Evolutionary conservation across 225 moss, liverwort and hornwort species (phyloP).

Genomic region (Anthoceros angustus): DNA sequence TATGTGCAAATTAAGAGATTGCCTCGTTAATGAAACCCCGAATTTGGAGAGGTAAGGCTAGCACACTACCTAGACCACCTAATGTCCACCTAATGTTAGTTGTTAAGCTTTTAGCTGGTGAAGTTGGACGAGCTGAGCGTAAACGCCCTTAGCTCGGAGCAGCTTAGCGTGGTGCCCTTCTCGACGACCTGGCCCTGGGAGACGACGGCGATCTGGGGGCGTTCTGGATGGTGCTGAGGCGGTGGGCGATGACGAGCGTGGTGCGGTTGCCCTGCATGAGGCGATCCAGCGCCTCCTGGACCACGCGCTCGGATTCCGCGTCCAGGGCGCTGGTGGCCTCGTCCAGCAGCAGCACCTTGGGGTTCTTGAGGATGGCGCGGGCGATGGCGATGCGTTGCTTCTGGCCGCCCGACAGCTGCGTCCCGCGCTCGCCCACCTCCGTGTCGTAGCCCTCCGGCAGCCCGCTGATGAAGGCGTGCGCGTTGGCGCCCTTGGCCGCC

Average conservation of each 20-base stretch:
- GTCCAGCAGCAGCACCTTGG: neutral
- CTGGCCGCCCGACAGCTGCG: neutral
- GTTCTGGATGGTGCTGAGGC: neutral
- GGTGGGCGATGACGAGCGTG: neutral
- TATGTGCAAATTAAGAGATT: no score
- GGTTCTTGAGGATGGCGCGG: neutral
- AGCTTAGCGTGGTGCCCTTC: neutral
- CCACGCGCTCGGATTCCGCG: neutral
- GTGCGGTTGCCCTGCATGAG: neutral
- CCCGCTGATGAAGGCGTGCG: neutral
- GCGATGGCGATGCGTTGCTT: slow-evolving; percentile 1
- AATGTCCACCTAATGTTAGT: no score
- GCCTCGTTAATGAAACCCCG: no score
- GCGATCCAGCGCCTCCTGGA: neutral
- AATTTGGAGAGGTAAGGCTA: no score
- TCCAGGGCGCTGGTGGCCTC: slow-evolving; percentile 2
- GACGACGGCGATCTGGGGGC: neutral
- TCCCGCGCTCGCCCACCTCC: neutral
- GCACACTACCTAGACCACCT: no score
- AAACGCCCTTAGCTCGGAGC: neutral
- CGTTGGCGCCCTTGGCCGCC: neutral
- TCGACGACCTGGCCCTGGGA: neutral
- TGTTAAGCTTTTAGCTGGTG: no score
- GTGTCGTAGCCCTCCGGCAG: neutral
- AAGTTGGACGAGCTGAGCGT: neutral